Evolutionary conservation across 768 basidiomycete genomes (phyloP).

Genomic region (Suillus subluteus): DNA sequence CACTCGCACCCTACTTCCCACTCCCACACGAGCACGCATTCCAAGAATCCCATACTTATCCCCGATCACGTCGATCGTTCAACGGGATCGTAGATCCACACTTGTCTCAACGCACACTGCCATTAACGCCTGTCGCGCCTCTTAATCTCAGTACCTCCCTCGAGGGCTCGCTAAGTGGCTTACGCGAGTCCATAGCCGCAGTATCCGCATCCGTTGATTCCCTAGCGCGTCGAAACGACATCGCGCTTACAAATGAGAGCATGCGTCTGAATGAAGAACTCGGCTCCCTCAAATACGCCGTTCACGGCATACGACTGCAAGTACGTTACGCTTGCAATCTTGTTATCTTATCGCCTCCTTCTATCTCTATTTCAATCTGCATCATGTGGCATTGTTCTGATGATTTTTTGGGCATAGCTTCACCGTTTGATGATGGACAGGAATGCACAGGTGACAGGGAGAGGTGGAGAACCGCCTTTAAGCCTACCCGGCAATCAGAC

Average conservation of each 20-base stretch:
- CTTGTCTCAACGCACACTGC: conserved; percentile 32
- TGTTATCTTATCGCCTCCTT: conserved; percentile 14
- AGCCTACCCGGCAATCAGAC: conserved; percentile 27
- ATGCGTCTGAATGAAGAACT: conserved; percentile 76
- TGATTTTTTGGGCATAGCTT: conserved; percentile 41
- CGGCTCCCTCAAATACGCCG: conserved; percentile 63
- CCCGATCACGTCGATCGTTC: conserved; percentile 20
- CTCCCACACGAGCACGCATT: conserved; percentile 20
- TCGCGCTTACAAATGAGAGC: conserved; percentile 71
- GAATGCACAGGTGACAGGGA: conserved; percentile 59
- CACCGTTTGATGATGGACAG: conserved; percentile 80
- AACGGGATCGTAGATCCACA: conserved; percentile 26
- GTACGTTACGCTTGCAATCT: conserved; percentile 38
- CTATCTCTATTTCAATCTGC: conserved; percentile 12
- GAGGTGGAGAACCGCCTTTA: conserved; percentile 32
- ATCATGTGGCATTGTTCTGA: conserved; percentile 5
- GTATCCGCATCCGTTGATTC: conserved; percentile 66
- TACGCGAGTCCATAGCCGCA: conserved; percentile 62
- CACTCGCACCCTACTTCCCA: conserved; percentile 28
- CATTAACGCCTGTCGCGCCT: conserved; percentile 53
- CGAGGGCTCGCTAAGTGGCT: conserved; percentile 59
- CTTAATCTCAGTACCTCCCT: conserved; percentile 64
- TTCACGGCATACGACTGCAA: conserved; percentile 83
- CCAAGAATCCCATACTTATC: conserved; percentile 18
- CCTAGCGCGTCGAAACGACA: conserved; percentile 62